A percentile compares a stretch with the other conserved stretches of the same genome.
These are phyloP conservation scores for Letharia columbiana DNA, from an alignment of 495 filamentous ascomycete species.

Conservation along the genomic window DNA sequence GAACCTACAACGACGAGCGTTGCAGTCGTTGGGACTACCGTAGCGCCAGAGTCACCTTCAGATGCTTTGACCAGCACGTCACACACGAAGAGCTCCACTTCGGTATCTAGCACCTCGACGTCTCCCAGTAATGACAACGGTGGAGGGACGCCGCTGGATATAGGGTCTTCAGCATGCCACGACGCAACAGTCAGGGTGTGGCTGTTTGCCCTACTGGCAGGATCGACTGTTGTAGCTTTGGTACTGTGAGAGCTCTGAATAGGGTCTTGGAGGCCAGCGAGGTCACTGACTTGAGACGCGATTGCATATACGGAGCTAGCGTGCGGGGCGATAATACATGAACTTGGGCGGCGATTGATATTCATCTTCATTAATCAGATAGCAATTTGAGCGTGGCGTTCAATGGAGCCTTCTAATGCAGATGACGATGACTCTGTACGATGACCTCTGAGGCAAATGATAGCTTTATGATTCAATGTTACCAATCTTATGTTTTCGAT, in stretches of 20 bases:
- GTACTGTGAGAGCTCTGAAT: neutral
- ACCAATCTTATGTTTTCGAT: no score
- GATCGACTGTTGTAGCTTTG: conserved; percentile 5
- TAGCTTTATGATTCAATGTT: neutral
- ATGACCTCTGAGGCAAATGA: neutral
- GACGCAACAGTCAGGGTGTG: conserved; percentile 7
- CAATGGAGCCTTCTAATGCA: neutral
- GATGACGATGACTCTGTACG: neutral
- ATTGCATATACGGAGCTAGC: neutral
- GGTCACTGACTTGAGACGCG: neutral
- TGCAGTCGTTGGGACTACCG: neutral
- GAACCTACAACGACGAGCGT: conserved; percentile 8
- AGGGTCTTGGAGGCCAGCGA: neutral
- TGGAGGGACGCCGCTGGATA: conserved; percentile 20
- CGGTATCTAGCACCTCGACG: conserved; percentile 5
- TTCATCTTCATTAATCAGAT: neutral
- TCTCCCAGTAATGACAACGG: conserved; percentile 12
- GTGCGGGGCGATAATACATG: neutral
- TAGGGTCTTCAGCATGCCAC: conserved; percentile 16
- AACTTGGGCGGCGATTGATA: neutral
- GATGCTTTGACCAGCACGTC: conserved; percentile 2
- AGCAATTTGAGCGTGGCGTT: conserved; percentile 2
- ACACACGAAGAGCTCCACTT: conserved; percentile 5
- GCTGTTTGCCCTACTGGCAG: conserved; percentile 7
- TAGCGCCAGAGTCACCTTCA: neutral